These are phyloP conservation scores for Phycomyces nitens DNA, from an alignment of 192 early-diverging fungal genomes.

Conservation along the genomic window DNA sequence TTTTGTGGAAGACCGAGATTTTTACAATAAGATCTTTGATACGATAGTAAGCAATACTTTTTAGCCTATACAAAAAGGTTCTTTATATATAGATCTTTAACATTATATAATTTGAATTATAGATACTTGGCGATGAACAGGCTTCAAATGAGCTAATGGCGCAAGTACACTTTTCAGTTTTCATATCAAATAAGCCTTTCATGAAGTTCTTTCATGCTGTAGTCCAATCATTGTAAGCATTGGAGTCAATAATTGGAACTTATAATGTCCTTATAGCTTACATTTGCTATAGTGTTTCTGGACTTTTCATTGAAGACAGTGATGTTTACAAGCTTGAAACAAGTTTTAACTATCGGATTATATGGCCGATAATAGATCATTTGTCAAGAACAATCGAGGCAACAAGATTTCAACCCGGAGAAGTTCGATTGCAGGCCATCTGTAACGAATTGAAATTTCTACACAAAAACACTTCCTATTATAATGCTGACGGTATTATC, in stretches of 20 bases:
- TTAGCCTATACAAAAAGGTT: too few species aligned
- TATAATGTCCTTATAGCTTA: constrained; percentile 6
- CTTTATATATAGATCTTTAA: too few species aligned
- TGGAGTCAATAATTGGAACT: constrained; percentile 4
- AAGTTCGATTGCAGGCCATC: constrained; percentile 7
- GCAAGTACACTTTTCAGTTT: constrained; percentile 8
- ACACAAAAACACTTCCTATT: constrained; percentile 1
- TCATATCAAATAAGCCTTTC: constrained; percentile 11
- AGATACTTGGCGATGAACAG: too few species aligned
- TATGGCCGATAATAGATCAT: constrained; percentile 2
- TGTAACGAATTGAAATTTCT: neutral
- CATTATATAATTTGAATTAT: too few species aligned
- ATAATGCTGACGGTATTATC: constrained; percentile 4
- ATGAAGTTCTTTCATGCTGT: constrained; percentile 7
- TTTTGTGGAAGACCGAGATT: too few species aligned
- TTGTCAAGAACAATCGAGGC: constrained; percentile 7
- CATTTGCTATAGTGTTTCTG: constrained; percentile 6
- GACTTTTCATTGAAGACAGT: constrained; percentile 2
- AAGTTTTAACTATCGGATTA: constrained; percentile 5
- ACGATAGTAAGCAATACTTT: too few species aligned
- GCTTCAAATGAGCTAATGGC: neutral
- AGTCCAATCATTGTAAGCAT: constrained; percentile 6
- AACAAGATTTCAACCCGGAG: constrained; percentile 11
- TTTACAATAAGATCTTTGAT: too few species aligned
- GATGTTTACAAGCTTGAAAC: constrained; percentile 8